Base-by-base conservation (phyloP, 805 yeast genomes). In the Debaryomyces maramus region DNA sequence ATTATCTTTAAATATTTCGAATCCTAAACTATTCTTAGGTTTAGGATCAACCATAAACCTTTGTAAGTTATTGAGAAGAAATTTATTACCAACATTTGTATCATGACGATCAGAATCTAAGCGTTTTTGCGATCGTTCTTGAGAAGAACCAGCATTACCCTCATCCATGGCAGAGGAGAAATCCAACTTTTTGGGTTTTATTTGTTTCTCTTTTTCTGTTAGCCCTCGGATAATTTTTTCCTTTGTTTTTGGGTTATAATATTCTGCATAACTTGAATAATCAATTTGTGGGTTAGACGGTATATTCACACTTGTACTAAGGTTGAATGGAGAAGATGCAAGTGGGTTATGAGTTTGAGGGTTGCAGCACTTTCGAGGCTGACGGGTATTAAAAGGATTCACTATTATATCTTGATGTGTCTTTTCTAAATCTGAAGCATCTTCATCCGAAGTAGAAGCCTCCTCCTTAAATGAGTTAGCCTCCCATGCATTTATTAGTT, bases 181-280 rank as follows among this genome's bases (percentile, higher is more conserved):
- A 23, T 53, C 52, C 27, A 73, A 50, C 33, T 52, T 57, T 38
- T 57, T 69, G 0, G 79, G 78, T 48, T 63, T 66, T 29, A 70
- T 55, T 5, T 50, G 50, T 32, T 56, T 51, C 34, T 70, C 67
- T 7, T 44, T 46, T 11, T 56, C 58, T 16, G 62, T 55, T 28
- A 72, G 45, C 22, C 51, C 48, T 34, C 54, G 50, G 7, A 58
- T 50, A 5, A 58, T 51, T 19, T 58, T 59, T 40, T 70, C 58
- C 2, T 77, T 78, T 0, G 75, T 71, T 37, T 63, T 64, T 41
- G 60, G 65, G 51, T 72, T 64, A 22, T 71, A 47, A 43, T 63
- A 52, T 44, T 73, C 77, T 37, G 67, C 55, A 34, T 66, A 69
- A 11, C 64, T 55, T 15, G 62, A 64, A 42, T 61, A 68, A 37